A percentile compares a stretch with the other conserved stretches of the same genome.
phyloP scores from a whole-genome alignment of 768 basidiomycete genomes.

The Tremella yokohamensis region DNA sequence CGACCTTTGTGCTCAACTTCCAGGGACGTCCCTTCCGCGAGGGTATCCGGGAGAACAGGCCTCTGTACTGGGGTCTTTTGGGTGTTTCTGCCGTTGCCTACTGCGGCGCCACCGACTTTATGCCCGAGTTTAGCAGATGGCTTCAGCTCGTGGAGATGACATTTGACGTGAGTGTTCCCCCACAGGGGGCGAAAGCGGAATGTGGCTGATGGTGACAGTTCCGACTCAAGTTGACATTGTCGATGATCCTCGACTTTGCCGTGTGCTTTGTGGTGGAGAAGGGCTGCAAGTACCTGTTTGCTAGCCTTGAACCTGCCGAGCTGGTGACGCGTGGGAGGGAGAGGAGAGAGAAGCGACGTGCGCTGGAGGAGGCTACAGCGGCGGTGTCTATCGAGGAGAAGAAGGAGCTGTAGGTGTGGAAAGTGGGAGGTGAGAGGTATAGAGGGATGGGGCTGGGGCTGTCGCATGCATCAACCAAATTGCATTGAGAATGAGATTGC shows the following conservation, averaged over 20 bases:
- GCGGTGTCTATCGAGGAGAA: slow-evolving; percentile 1
- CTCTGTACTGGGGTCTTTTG: slow-evolving; percentile 87
- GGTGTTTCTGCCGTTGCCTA: slow-evolving; percentile 88
- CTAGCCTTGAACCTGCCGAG: slow-evolving; percentile 75
- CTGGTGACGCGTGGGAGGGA: slow-evolving; percentile 82
- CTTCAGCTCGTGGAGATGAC: slow-evolving; percentile 94
- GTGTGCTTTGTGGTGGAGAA: slow-evolving; percentile 83
- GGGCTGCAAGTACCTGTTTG: slow-evolving; percentile 78
- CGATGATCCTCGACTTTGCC: slow-evolving; percentile 83
- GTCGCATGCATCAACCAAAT: no score
- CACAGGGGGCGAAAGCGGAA: no score
- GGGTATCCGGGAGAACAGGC: slow-evolving; percentile 90
- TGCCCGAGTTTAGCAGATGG: slow-evolving; percentile 95
- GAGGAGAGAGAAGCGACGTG: slow-evolving; percentile 63
- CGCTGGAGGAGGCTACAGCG: slow-evolving; percentile 53
- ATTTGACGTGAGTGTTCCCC: slow-evolving; percentile 59
- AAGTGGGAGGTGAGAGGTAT: slow-evolving; percentile 7
- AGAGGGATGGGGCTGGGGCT: not conserved
- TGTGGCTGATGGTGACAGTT: slow-evolving; percentile 58
- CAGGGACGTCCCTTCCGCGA: slow-evolving; percentile 98
- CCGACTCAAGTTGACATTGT: slow-evolving; percentile 67
- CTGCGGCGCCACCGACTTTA: slow-evolving; percentile 85
- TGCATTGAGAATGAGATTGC: no score
- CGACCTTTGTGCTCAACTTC: slow-evolving; percentile 98
- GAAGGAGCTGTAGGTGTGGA: not conserved